Evolutionary conservation across 345 rosid genomes (phyloP).

Genomic region (rapeseed (Brassica napus)): Da-Ae NC_063447.1:59561001-59561500

Average conservation of each 20-base stretch:
- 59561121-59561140: slow-evolving; percentile 70
- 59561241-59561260: slow-evolving; percentile 28
- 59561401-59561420: too few species aligned
- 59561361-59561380: background rate
- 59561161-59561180: slow-evolving; percentile 92
- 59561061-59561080: slow-evolving; percentile 90
- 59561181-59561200: slow-evolving; percentile 79
- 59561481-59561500: too few species aligned
- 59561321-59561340: background rate
- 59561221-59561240: slow-evolving; percentile 35
- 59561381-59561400: background rate
- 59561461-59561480: too few species aligned
- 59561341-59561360: background rate
- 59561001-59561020: background rate
- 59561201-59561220: slow-evolving; percentile 71
- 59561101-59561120: slow-evolving; percentile 79
- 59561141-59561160: slow-evolving; percentile 84
- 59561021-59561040: slow-evolving; percentile 96
- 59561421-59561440: too few species aligned
- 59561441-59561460: too few species aligned
- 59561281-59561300: background rate
- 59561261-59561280: slow-evolving; percentile 14
- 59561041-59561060: slow-evolving; percentile 99
- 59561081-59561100: slow-evolving; percentile 85
- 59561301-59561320: background rate